Evolutionary conservation across 306 rosid species (phyloP), one percentile per base, ranked within the genome.

Genomic region (Prunus padus): DNA sequence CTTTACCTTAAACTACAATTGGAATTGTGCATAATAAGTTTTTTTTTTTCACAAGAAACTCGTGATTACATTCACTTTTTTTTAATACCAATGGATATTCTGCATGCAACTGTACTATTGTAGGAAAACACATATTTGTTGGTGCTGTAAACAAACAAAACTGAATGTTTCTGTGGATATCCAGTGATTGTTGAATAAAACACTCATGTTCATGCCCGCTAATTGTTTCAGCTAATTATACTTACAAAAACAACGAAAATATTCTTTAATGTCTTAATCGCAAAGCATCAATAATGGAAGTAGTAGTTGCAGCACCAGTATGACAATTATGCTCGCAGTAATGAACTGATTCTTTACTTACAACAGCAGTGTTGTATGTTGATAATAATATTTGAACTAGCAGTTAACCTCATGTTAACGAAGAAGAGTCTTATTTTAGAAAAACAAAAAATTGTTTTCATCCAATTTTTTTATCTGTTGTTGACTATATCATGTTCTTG

Each of bases 401-500:
- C n/a, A 13, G 20, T 71, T 20, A 1, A 71, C 20, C 28, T 71
- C 49, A 31, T 14, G 2, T 11, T 59, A n/a, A n/a, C n/a, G n/a
- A n/a, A n/a, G n/a, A n/a, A n/a, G n/a, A n/a, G n/a, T 11, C 45
- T 18, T 50, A 0, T 16, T 47, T 28, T 16, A 18, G 50, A 5
- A 70, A 50, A 2, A 0, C 7, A 26, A 26, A 26, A 26, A 26
- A 8, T 33, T 26, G 15, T 8, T 23, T 26, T 26, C 47, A 69
- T 65, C 77, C 46, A 14, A 60, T 49, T 44, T 28, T 40, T 59
- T 56, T 42, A 62, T 82, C 77, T 45, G 1, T n/a, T n/a, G n/a
- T 71, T 82, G 75, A 81, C 81, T 79, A 20, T 37, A 55, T 37
- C 33, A 50, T 77, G 59, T 67, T 81, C 78, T 84, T 89, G 79